phyloP scores from a whole-genome alignment of 495 filamentous ascomycete species.

The Aspergillus sclerotiicarbonarius region DNA sequence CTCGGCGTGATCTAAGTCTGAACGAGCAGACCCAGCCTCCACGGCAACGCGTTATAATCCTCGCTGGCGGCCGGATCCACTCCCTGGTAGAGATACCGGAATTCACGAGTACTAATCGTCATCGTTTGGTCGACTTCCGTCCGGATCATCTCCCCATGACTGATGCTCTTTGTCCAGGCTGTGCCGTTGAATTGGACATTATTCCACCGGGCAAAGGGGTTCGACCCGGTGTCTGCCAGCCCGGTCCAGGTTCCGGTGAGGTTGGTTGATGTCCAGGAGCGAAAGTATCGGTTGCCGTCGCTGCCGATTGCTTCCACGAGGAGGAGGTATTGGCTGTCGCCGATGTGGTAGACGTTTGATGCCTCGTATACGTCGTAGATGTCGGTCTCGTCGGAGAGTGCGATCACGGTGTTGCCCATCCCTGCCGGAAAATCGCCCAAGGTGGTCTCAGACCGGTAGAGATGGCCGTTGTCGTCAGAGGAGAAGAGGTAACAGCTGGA shows the following conservation, averaged over 20 bases:
- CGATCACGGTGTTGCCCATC: conserved; percentile 50
- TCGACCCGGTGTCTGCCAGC: conserved; percentile 49
- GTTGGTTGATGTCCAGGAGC: conserved; percentile 56
- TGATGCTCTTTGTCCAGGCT: conserved; percentile 64
- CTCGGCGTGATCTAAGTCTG: neutral
- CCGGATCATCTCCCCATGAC: conserved; percentile 59
- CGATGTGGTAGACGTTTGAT: conserved; percentile 60
- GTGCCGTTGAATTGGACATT: conserved; percentile 49
- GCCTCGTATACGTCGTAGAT: conserved; percentile 60
- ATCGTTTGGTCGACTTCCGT: conserved; percentile 54
- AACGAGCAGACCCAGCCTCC: conserved; percentile 52
- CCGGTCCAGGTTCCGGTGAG: conserved; percentile 54
- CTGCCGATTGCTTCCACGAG: conserved; percentile 60
- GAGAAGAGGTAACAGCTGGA: conserved; percentile 64
- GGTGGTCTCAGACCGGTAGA: conserved; percentile 60
- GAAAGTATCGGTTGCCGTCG: conserved; percentile 57
- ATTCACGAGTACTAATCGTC: conserved; percentile 55
- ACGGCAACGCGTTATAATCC: conserved; percentile 47
- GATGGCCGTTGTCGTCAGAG: conserved; percentile 61
- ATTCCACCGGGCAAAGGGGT: conserved; percentile 59
- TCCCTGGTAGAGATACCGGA: conserved; percentile 61
- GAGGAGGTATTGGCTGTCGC: conserved; percentile 56
- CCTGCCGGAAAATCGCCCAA: conserved; percentile 56
- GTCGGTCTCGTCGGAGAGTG: conserved; percentile 48
- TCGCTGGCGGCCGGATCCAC: conserved; percentile 27